phyloP scores from a whole-genome alignment of 768 basidiomycete genomes.

The Termitomyces eurrhizus region DNA sequence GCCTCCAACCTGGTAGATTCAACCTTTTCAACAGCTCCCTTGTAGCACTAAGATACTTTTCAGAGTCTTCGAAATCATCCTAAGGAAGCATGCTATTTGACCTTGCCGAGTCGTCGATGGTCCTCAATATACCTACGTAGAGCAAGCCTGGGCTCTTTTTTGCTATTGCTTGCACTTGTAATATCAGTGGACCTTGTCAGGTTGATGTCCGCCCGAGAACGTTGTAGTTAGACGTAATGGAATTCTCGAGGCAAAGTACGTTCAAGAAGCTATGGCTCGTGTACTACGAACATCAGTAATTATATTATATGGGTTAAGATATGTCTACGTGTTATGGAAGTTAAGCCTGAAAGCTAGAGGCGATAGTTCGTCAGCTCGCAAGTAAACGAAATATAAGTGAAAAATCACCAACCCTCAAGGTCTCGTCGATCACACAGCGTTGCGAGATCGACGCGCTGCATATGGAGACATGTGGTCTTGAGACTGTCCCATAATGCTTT shows the following conservation, averaged over 20 bases:
- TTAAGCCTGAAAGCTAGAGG: slow-evolving; percentile 27
- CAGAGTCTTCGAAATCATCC: slow-evolving; percentile 12
- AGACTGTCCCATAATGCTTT: slow-evolving; percentile 85
- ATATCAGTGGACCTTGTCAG: neutral
- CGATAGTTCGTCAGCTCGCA: neutral
- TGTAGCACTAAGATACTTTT: neutral
- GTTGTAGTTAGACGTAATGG: neutral
- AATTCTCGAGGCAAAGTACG: neutral
- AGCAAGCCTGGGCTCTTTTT: neutral
- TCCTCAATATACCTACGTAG: neutral
- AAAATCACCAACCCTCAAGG: slow-evolving; percentile 48
- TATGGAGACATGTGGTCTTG: slow-evolving; percentile 75
- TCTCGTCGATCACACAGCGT: slow-evolving; percentile 68
- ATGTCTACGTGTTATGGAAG: slow-evolving; percentile 20
- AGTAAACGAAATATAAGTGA: neutral
- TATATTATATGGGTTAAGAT: neutral
- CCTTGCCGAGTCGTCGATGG: neutral
- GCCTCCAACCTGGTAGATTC: slow-evolving; percentile 20
- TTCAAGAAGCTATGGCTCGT: neutral
- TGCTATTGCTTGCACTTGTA: neutral
- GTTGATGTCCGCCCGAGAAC: neutral
- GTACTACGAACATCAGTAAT: neutral
- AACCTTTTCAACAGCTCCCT: neutral
- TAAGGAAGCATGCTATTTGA: neutral
- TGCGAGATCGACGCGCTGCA: slow-evolving; percentile 76